Evolutionary conservation across 2,329 filamentous ascomycete genomes (phyloP).

Genomic region (Waltergamsia citrina): DNA sequence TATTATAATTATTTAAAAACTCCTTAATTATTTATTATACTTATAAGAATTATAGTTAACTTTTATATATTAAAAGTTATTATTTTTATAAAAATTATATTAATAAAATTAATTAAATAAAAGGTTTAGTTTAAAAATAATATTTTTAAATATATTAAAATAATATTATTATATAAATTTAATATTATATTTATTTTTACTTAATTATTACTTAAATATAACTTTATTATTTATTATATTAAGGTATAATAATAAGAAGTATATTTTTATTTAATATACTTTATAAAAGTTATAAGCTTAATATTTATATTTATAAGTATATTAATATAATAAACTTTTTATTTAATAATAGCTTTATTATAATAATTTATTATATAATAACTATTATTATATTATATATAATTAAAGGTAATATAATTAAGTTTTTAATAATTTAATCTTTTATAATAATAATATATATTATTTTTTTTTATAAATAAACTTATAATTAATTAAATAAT

Average conservation of each 20-base stretch:
- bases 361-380: conserved; percentile 1
- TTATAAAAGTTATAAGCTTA: background rate
- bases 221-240: too few species aligned
- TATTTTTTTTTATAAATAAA: background rate
- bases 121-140: background rate
- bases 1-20: conserved; percentile 2
- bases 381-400: background rate
- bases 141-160: too few species aligned
- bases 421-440: background rate
- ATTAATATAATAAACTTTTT: conserved; percentile 1
- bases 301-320: background rate
- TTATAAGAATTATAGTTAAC: background rate
- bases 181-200: background rate
- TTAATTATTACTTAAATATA: background rate
- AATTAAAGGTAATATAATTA: background rate
- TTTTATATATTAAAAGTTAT: background rate
- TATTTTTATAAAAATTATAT: background rate
- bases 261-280: background rate
- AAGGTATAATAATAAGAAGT: too few species aligned
- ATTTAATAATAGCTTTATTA: conserved; percentile 2
- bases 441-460: conserved; percentile 1
- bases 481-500: too few species aligned
- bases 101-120: background rate
- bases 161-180: too few species aligned
- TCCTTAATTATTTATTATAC: conserved; percentile 3